Percentiles rank a stretch among this genome's conserved stretches.
phyloP scores from a whole-genome alignment of 2,329 filamentous ascomycete species.

The Fusarium sp. region DNA sequence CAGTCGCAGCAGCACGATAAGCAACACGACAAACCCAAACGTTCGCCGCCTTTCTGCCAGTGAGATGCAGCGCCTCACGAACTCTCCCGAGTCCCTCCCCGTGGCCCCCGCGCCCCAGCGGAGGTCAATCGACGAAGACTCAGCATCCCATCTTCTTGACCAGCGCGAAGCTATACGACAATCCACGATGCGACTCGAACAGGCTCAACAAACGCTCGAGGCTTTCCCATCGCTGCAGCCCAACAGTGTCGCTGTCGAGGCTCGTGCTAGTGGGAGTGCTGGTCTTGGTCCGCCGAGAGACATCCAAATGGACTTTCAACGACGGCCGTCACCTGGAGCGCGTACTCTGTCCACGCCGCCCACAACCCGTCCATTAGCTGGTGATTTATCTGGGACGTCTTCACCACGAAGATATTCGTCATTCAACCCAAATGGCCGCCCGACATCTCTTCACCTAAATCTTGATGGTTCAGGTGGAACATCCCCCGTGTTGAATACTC shows the following conservation, averaged over 20 bases:
- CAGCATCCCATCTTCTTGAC: constrained; percentile 47
- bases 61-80: constrained; percentile 70
- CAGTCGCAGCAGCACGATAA: constrained; percentile 51
- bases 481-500: constrained; percentile 35
- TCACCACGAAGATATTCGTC: constrained; percentile 65
- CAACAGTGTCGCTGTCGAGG: constrained; percentile 48
- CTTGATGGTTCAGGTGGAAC: constrained; percentile 45
- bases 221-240: constrained; percentile 33
- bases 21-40: constrained; percentile 54
- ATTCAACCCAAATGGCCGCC: constrained; percentile 61
- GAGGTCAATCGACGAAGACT: constrained; percentile 57
- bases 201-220: constrained; percentile 20
- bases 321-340: constrained; percentile 54
- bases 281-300: constrained; percentile 33
- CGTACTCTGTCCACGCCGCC: constrained; percentile 68
- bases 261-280: constrained; percentile 25
- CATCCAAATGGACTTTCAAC: constrained; percentile 43
- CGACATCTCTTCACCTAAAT: constrained; percentile 62
- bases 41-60: constrained; percentile 69
- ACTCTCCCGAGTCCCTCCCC: constrained; percentile 70
- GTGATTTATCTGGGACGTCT: constrained; percentile 48
- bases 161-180: constrained; percentile 51
- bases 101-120: constrained; percentile 60
- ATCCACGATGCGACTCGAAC: constrained; percentile 49
- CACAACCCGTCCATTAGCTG: constrained; percentile 57